Evolutionary conservation across 176 grass and related monocot species (phyloP).

Genomic region (Avena atlantica): DNA sequence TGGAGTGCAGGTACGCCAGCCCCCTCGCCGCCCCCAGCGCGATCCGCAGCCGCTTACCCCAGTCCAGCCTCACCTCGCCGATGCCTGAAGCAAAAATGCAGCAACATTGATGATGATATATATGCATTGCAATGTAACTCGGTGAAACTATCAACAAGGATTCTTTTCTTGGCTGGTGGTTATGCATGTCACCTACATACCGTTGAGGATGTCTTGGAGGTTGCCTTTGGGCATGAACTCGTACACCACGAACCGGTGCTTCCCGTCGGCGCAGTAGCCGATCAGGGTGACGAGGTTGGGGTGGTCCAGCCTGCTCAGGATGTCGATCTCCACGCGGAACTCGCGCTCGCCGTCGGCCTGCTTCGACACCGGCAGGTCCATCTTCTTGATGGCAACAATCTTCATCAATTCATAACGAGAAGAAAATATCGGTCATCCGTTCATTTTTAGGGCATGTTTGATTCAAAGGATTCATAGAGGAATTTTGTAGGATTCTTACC

Average conservation of each 20-base stretch:
- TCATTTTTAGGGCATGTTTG: no score
- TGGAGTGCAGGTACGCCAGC: constrained; percentile 89
- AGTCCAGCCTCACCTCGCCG: constrained; percentile 78
- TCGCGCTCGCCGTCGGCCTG: constrained; percentile 90
- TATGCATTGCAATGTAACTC: neutral
- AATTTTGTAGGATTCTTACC: no score
- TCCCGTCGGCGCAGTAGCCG: constrained; percentile 97
- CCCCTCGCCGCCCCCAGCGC: constrained; percentile 89
- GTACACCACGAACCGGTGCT: constrained; percentile 93
- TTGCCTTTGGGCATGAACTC: constrained; percentile 97
- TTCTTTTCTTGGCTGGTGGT: neutral
- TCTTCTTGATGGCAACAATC: constrained; percentile 97
- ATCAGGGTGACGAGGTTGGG: constrained; percentile 86
- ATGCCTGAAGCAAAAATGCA: constrained; percentile 41
- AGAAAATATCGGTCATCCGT: neutral
- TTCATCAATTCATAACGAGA: constrained; percentile 46
- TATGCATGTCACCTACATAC: constrained; percentile 10
- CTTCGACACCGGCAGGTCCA: constrained; percentile 75
- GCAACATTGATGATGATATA: neutral
- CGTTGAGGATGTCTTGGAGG: constrained; percentile 84
- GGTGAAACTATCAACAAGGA: neutral
- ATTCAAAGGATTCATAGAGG: no score
- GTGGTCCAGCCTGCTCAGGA: constrained; percentile 94
- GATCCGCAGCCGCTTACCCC: constrained; percentile 75
- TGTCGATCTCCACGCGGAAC: constrained; percentile 96